Evolutionary conservation across 768 basidiomycete genomes (phyloP), one percentile per base, ranked within the genome.

Genomic region (Rhodocollybia butyracea): DNA sequence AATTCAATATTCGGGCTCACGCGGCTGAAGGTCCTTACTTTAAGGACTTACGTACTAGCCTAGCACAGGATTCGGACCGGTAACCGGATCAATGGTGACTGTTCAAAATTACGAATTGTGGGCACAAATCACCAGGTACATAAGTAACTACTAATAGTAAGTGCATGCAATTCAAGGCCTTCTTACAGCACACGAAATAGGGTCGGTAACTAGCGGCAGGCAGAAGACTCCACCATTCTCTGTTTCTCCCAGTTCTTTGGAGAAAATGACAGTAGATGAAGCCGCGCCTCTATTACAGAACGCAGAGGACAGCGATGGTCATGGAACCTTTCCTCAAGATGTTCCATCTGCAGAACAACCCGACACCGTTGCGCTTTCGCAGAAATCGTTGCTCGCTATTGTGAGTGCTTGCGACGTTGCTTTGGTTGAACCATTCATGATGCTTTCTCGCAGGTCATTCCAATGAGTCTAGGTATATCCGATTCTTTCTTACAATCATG

Each of bases 401-500:
- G 50, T 69, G 63, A 59, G 45, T 70, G 5, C 26, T 5, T 24
- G 27, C 0, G 39, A 17, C n/a, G 15, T 6, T n/a, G 3, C n/a
- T 22, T 36, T 7, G 17, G n/a, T 2, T 26, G 15, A 39, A 56
- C 26, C 51, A 41, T 34, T 32, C 30, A 43, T 5, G 26, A 3
- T 55, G 36, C 29, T 21, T 10, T 52, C n/a, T n/a, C n/a, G n/a
- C n/a, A 78, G 78, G 58, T 80, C 12, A 64, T 78, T 57, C 76
- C 79, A 8, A 75, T 80, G 76, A 72, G 76, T 13, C 66, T 80
- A 29, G 78, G 78, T 2, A 45, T 22, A 13, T 10, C 26, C 43
- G 13, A 29, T 29, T 17, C 26, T 10, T 10, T 12, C 3, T 45
- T n/a, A n/a, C n/a, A n/a, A n/a, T n/a, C n/a, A n/a, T n/a, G n/a